phyloP scores from a whole-genome alignment of 2,329 filamentous ascomycete genomes.

The Tolypocladium inflatum region DNA sequence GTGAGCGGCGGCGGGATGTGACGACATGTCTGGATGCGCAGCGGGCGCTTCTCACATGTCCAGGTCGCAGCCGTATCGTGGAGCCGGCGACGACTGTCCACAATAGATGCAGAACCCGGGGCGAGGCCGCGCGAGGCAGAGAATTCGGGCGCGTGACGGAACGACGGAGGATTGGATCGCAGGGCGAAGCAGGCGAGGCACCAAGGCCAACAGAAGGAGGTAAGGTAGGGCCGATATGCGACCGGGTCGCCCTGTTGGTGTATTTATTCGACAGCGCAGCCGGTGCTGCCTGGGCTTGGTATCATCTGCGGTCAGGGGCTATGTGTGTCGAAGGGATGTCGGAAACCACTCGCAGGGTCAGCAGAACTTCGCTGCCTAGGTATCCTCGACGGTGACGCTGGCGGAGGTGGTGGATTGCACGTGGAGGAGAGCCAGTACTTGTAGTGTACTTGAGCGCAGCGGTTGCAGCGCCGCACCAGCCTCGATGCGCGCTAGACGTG shows the following conservation, averaged over 20 bases:
- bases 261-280: background rate
- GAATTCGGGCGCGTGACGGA: background rate
- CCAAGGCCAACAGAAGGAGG: background rate
- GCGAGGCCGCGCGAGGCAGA: background rate
- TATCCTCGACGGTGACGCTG: background rate
- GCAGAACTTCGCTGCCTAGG: background rate
- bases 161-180: background rate
- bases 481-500: background rate
- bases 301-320: background rate
- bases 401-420: background rate
- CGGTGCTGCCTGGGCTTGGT: background rate
- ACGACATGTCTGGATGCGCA: slow-evolving; percentile 19
- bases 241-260: background rate
- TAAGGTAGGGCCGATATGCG: background rate
- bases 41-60: slow-evolving; percentile 17
- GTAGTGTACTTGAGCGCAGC: background rate
- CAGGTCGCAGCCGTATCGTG: slow-evolving; percentile 4
- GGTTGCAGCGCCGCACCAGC: background rate
- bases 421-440: background rate
- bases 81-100: background rate
- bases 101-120: background rate
- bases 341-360: background rate
- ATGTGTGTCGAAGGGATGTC: background rate
- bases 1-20: slow-evolving; percentile 14
- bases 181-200: background rate